These are phyloP conservation scores for Lyophyllum atratum DNA, from an alignment of 768 basidiomycete genomes.

Conservation along the genomic window DNA sequence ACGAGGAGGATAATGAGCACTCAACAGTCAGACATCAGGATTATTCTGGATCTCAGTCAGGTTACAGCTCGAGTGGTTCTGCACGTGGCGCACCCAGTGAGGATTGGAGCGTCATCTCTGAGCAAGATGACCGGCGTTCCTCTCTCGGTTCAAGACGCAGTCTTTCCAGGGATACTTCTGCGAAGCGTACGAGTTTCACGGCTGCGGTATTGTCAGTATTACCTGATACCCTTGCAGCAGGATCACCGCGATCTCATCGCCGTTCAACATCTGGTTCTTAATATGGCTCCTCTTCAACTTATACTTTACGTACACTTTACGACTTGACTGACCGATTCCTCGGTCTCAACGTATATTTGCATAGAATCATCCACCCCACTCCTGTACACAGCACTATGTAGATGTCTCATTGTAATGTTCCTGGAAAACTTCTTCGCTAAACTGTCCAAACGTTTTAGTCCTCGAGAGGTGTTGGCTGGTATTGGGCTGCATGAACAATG, in stretches of 20 bases:
- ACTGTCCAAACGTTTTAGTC: constrained; percentile 83
- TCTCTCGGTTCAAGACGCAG: constrained; percentile 56
- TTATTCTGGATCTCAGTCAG: constrained; percentile 41
- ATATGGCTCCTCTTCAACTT: neutral
- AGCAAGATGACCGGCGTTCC: constrained; percentile 62
- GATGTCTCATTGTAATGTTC: constrained; percentile 45
- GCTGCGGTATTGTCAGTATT: constrained; percentile 63
- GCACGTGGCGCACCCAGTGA: constrained; percentile 62
- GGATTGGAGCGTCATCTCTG: constrained; percentile 89
- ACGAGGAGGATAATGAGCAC: constrained; percentile 35
- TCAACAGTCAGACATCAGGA: constrained; percentile 37
- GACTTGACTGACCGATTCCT: neutral
- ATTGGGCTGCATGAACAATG: constrained; percentile 89
- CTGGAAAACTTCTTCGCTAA: constrained; percentile 80
- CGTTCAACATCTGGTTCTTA: constrained; percentile 38
- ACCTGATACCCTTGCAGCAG: constrained; percentile 51
- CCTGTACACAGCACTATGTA: constrained; percentile 21
- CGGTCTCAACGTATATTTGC: constrained; percentile 21
- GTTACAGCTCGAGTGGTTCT: constrained; percentile 59
- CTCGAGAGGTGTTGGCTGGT: constrained; percentile 71
- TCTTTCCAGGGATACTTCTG: constrained; percentile 33
- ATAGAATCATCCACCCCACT: constrained; percentile 17
- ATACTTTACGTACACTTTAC: neutral
- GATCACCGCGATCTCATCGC: constrained; percentile 41
- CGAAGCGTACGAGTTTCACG: constrained; percentile 65